A percentile compares a stretch with the other conserved stretches of the same genome.
Conservation (phyloP, 192 early-diverging fungal genomes). For the Coemansia sp. region DNA sequence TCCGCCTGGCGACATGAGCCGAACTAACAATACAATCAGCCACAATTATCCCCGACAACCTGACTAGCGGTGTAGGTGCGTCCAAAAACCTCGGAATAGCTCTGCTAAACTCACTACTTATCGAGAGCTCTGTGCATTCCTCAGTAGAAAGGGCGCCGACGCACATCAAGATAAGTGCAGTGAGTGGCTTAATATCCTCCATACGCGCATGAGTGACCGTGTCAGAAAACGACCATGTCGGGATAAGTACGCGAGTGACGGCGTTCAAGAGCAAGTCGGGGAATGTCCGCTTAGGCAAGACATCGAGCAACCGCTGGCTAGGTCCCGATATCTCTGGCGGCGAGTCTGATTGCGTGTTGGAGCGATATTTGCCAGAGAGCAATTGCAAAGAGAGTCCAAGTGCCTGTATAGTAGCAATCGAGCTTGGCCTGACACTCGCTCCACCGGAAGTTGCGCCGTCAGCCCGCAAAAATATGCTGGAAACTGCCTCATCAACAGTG, state of each 20-base stretch:
- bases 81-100: conserved; percentile 49
- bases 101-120: conserved; percentile 32
- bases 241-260: conserved; percentile 26
- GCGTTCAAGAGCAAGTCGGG: conserved; percentile 19
- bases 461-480: conserved; percentile 18
- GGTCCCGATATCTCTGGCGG: not conserved
- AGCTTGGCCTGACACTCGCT: not conserved
- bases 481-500: conserved; percentile 19
- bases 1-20: not conserved
- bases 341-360: not conserved
- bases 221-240: conserved; percentile 35
- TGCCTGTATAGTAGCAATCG: conserved; percentile 20
- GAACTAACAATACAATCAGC: conserved; percentile 27
- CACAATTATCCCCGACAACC: conserved; percentile 44
- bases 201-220: conserved; percentile 19
- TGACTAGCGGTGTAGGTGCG: conserved; percentile 32
- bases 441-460: not conserved
- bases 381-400: conserved; percentile 39
- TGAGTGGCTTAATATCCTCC: conserved; percentile 19
- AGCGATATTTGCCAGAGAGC: conserved; percentile 24
- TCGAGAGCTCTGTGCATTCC: conserved; percentile 23
- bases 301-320: not conserved
- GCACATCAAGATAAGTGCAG: conserved; percentile 36
- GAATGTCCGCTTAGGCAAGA: conserved; percentile 17
- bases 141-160: conserved; percentile 15